Conservation (phyloP, 1,139 yeast genomes). For the Diutina sp. region DNA sequence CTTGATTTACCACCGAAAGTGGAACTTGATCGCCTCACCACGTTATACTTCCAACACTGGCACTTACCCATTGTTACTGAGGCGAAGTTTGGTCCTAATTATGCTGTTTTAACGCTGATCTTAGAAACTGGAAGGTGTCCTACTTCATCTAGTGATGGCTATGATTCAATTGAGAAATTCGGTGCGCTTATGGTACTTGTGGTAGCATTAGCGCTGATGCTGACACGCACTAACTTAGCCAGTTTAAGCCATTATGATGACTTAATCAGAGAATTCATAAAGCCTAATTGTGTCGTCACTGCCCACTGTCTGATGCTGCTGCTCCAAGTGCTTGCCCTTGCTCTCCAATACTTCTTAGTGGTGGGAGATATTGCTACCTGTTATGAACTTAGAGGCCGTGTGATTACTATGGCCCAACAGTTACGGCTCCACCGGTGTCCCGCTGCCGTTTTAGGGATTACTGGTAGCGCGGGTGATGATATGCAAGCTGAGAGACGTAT, state of each 20-base stretch:
- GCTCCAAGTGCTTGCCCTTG: slow-evolving; percentile 55
- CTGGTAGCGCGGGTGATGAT: slow-evolving; percentile 33
- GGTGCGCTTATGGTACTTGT: slow-evolving; percentile 49
- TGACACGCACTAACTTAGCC: slow-evolving; percentile 1
- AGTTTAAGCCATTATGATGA: slow-evolving; percentile 34
- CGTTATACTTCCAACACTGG: slow-evolving; percentile 70
- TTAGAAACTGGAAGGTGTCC: slow-evolving; percentile 12
- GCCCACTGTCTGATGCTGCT: slow-evolving; percentile 54
- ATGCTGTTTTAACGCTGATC: slow-evolving; percentile 32
- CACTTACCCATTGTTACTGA: slow-evolving; percentile 65
- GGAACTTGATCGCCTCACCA: slow-evolving; percentile 43
- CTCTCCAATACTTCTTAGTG: slow-evolving; percentile 59
- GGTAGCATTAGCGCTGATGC: slow-evolving; percentile 43
- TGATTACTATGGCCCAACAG: slow-evolving; percentile 78
- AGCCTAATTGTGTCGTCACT: slow-evolving; percentile 38
- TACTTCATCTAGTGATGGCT: slow-evolving; percentile 4
- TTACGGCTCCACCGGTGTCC: slow-evolving; percentile 80
- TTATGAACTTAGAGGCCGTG: slow-evolving; percentile 64
- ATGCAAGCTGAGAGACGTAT: slow-evolving; percentile 78
- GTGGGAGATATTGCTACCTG: slow-evolving; percentile 65
- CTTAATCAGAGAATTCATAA: slow-evolving; percentile 39
- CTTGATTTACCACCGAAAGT: slow-evolving; percentile 26
- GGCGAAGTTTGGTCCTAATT: slow-evolving; percentile 47
- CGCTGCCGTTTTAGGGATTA: slow-evolving; percentile 53
- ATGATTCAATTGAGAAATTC: slow-evolving; percentile 37